phyloP scores from a whole-genome alignment of 192 early-diverging fungal species.

The Backusella circina region DNA sequence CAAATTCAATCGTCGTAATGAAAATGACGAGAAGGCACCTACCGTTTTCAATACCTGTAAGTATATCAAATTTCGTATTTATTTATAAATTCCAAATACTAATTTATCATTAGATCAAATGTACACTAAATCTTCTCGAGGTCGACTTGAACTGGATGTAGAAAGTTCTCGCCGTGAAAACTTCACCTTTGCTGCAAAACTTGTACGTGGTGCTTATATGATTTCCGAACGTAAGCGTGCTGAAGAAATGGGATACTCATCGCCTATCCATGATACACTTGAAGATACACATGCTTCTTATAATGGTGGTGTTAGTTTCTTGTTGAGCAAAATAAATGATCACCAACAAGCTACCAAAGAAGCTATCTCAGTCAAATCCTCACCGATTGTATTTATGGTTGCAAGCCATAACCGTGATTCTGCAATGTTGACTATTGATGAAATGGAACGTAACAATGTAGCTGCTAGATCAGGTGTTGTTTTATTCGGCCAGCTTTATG shows the following conservation, averaged over 20 bases:
- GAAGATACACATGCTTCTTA: slow-evolving; percentile 82
- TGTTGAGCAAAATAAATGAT: slow-evolving; percentile 57
- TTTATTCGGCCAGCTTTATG: slow-evolving; percentile 90
- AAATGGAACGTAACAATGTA: slow-evolving; percentile 59
- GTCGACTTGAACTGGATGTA: slow-evolving; percentile 63
- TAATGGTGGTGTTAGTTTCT: slow-evolving; percentile 69
- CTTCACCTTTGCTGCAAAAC: slow-evolving; percentile 80
- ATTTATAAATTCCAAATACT: neutral
- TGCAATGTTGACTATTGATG: slow-evolving; percentile 54
- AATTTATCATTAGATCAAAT: slow-evolving; percentile 63
- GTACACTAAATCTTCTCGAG: slow-evolving; percentile 73
- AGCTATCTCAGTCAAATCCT: slow-evolving; percentile 11
- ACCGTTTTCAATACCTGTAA: slow-evolving; percentile 88
- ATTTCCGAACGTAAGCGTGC: slow-evolving; percentile 61
- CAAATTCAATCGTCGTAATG: slow-evolving; percentile 59
- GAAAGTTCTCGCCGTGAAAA: slow-evolving; percentile 64
- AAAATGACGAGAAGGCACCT: slow-evolving; percentile 37
- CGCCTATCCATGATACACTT: slow-evolving; percentile 80
- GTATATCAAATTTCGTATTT: neutral
- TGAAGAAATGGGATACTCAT: slow-evolving; percentile 56
- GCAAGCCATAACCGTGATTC: slow-evolving; percentile 90
- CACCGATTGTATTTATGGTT: slow-evolving; percentile 73
- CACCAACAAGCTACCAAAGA: slow-evolving; percentile 29
- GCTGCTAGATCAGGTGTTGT: slow-evolving; percentile 57
- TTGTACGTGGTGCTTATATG: slow-evolving; percentile 59